Percentiles rank a stretch among this genome's conserved stretches.
phyloP scores from a whole-genome alignment of 371 early-diverging fungal species.

The Haplosporangium sp. region DNA sequence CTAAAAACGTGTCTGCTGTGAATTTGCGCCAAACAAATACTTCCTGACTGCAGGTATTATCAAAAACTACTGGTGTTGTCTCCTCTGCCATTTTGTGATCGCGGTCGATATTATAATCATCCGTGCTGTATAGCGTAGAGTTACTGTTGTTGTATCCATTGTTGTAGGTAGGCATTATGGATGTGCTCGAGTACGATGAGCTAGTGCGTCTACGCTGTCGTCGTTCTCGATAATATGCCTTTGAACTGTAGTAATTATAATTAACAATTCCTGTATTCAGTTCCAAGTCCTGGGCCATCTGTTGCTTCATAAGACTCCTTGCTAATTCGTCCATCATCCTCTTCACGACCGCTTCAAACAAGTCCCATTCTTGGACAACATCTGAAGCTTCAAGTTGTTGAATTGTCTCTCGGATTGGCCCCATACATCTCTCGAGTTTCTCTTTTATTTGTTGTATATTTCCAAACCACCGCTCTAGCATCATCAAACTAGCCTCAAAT shows the following conservation, averaged over 20 bases:
- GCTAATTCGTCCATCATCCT: slow-evolving; percentile 13
- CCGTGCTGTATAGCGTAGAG: background rate
- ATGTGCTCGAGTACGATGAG: background rate
- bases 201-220: slow-evolving; percentile 7
- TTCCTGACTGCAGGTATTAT: slow-evolving; percentile 33
- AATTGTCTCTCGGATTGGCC: slow-evolving; percentile 31
- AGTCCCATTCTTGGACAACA: background rate
- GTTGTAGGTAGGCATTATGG: background rate
- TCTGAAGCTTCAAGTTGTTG: background rate
- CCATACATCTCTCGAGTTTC: slow-evolving; percentile 2
- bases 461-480: slow-evolving; percentile 34
- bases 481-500: slow-evolving; percentile 41
- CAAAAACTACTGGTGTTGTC: background rate
- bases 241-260: slow-evolving; percentile 4
- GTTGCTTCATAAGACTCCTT: slow-evolving; percentile 12
- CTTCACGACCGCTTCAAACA: slow-evolving; percentile 14
- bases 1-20: slow-evolving; percentile 40
- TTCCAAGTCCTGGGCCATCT: slow-evolving; percentile 16
- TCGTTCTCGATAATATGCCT: background rate
- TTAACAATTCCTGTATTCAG: background rate
- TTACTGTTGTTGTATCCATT: background rate
- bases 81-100: background rate
- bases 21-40: slow-evolving; percentile 46
- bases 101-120: background rate
- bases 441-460: slow-evolving; percentile 14